Conservation (phyloP, 1,284 basidiomycete species). For the Rhodotorula sp. region DNA sequence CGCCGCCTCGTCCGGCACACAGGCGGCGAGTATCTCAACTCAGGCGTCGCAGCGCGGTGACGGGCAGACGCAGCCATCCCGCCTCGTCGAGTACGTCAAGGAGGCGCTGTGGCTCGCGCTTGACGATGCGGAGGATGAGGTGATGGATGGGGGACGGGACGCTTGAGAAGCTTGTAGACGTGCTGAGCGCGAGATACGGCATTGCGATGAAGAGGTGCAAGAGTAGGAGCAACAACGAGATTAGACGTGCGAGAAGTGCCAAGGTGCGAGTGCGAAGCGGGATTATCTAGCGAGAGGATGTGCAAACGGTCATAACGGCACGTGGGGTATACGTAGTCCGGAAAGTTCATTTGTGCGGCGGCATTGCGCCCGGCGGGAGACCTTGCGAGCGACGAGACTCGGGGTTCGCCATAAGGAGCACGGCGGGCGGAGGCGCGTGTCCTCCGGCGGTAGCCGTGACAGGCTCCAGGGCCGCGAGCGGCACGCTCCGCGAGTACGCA, state of each 20-base stretch:
- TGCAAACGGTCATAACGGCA: background rate
- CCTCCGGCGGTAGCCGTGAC: background rate
- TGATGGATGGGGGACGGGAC: too few species aligned
- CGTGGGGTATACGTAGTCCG: background rate
- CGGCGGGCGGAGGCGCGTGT: background rate
- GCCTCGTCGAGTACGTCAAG: constrained; percentile 1
- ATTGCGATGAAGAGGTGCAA: background rate
- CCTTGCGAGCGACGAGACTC: constrained; percentile 9
- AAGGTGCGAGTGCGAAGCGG: background rate
- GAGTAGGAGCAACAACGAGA: background rate
- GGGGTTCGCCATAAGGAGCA: background rate
- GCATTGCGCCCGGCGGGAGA: constrained; percentile 7
- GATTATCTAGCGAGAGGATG: background rate
- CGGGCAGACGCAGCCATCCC: background rate
- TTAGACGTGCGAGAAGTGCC: background rate
- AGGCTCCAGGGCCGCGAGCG: background rate
- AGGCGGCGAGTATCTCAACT: too few species aligned
- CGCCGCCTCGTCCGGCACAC: background rate
- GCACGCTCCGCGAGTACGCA: background rate
- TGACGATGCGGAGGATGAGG: background rate
- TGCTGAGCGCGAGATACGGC: too few species aligned
- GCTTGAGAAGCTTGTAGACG: background rate
- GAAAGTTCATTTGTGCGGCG: background rate
- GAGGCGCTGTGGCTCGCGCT: background rate
- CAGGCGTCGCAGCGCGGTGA: background rate